phyloP scores from a whole-genome alignment of 805 yeast genomes.

The Candida loeiensis region DNA sequence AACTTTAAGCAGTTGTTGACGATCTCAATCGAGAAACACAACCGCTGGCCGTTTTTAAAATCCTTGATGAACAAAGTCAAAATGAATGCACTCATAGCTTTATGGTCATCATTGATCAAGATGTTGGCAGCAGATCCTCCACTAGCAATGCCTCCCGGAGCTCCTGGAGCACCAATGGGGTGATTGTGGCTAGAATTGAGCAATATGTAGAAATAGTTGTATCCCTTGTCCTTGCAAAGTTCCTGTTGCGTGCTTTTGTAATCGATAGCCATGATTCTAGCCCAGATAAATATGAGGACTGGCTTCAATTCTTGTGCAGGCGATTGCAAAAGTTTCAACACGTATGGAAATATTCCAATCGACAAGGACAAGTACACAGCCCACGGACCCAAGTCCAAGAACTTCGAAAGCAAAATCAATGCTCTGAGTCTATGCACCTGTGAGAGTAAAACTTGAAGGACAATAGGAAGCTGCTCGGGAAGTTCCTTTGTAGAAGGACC shows the following conservation, averaged over 20 bases:
- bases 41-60: constrained; percentile 72
- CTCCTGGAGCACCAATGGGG: constrained; percentile 30
- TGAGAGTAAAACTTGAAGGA: constrained; percentile 84
- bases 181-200: constrained; percentile 44
- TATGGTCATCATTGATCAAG: constrained; percentile 71
- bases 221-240: constrained; percentile 85
- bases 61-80: constrained; percentile 80
- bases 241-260: constrained; percentile 88
- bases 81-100: constrained; percentile 94
- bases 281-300: constrained; percentile 94
- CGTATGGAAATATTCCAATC: constrained; percentile 95
- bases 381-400: constrained; percentile 95
- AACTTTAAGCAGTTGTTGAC: constrained; percentile 63
- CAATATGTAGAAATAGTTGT: constrained; percentile 79
- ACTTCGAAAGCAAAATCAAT: constrained; percentile 73
- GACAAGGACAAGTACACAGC: constrained; percentile 91
- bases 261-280: constrained; percentile 94
- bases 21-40: constrained; percentile 72
- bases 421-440: constrained; percentile 94
- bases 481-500: constrained; percentile 81
- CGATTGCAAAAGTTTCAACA: constrained; percentile 80
- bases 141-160: constrained; percentile 22
- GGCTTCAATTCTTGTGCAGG: constrained; percentile 96
- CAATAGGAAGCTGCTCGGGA: constrained; percentile 94
- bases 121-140: constrained; percentile 22